phyloP scores from a whole-genome alignment of 345 rosid species.

The Eucalyptus tenuipes region DNA sequence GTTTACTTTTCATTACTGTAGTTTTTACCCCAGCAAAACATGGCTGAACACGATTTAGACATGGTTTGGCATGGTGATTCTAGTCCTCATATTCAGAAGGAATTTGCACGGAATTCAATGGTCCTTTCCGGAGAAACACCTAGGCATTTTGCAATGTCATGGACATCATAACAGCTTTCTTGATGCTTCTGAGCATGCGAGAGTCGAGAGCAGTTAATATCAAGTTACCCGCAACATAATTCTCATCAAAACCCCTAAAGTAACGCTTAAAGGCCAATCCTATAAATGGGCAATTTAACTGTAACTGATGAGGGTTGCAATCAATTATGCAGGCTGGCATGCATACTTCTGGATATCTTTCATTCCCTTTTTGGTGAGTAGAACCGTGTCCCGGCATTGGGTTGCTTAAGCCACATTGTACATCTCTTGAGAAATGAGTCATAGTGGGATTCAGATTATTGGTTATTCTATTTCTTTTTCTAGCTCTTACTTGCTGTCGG shows the following conservation, averaged over 20 bases:
- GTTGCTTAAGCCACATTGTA: neutral
- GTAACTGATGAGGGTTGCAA: neutral
- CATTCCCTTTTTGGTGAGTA: constrained; percentile 58
- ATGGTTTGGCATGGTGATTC: neutral
- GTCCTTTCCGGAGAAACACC: neutral
- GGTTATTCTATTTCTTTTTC: neutral
- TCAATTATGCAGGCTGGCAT: constrained; percentile 53
- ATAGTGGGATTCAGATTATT: neutral
- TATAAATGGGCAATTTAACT: neutral
- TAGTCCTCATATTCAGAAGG: neutral
- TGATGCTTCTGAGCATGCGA: neutral
- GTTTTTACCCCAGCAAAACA: neutral
- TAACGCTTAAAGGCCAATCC: neutral
- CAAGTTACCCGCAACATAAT: neutral
- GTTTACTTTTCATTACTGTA: neutral
- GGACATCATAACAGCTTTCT: neutral
- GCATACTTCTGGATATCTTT: constrained; percentile 72
- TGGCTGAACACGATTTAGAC: neutral
- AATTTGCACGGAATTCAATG: neutral
- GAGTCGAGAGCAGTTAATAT: neutral
- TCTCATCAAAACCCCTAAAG: neutral
- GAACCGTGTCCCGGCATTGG: neutral
- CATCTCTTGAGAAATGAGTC: neutral
- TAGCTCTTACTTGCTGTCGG: constrained; percentile 73
- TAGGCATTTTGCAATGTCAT: neutral